Evolutionary conservation across 139 green algal species (phyloP).

Genomic region (Chlorella sorokiniana): DNA sequence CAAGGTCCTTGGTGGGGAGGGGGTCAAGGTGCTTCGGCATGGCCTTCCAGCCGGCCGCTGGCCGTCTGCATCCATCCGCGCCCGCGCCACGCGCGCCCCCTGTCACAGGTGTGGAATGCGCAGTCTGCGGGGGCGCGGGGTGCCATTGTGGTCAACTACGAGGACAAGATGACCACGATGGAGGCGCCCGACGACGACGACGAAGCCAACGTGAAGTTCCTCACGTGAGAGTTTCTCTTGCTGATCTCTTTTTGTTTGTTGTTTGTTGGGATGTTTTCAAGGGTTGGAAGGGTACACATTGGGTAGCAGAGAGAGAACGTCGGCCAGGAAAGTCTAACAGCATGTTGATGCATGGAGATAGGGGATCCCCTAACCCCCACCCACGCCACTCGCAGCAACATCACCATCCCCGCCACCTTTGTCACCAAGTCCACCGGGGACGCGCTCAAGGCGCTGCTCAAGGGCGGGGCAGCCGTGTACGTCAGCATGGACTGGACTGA

Average conservation of each 20-base stretch:
- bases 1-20: too few species aligned
- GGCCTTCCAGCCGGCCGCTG: too few species aligned
- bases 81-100: neutral
- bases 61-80: neutral
- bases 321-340: too few species aligned
- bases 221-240: conserved; percentile 3
- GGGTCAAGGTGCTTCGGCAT: too few species aligned
- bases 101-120: conserved; percentile 73
- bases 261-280: neutral
- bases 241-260: neutral
- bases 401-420: conserved; percentile 83
- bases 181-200: conserved; percentile 66
- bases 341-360: too few species aligned
- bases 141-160: conserved; percentile 72
- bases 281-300: neutral
- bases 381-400: conserved; percentile 48
- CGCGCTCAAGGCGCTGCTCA: conserved; percentile 73
- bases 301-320: too few species aligned
- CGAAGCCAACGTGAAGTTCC: conserved; percentile 39
- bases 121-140: conserved; percentile 84
- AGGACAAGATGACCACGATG: conserved; percentile 81
- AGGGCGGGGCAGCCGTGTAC: conserved; percentile 26
- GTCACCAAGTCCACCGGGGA: conserved; percentile 73
- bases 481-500: conserved; percentile 84
- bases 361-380: neutral